Evolutionary conservation across 129 eudicot genomes (phyloP).

Genomic region (Chrysanthemum makinoi): DNA sequence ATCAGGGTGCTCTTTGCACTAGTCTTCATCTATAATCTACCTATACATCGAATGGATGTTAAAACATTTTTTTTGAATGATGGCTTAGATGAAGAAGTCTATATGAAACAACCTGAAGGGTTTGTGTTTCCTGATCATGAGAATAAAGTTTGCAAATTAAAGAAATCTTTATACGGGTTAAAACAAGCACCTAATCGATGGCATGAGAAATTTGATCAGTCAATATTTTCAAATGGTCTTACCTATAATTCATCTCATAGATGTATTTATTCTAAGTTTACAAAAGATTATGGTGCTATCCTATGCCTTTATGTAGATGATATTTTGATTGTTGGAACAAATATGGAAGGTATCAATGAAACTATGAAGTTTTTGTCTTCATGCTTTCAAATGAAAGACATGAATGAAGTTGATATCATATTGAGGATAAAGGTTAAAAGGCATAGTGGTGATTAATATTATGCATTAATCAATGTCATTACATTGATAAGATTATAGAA

Average conservation of each 20-base stretch:
- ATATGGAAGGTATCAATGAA: not conserved
- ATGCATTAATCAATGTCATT: too few species aligned
- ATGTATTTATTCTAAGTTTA: conserved; percentile 3
- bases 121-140: not conserved
- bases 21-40: too few species aligned
- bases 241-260: not conserved
- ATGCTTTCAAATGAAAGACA: not conserved
- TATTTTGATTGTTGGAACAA: not conserved
- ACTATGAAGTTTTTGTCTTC: not conserved
- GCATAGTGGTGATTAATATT: too few species aligned
- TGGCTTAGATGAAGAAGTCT: too few species aligned
- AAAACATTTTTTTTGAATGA: too few species aligned
- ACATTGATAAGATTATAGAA: too few species aligned
- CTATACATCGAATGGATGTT: too few species aligned
- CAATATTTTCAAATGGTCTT: conserved; percentile 1
- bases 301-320: not conserved
- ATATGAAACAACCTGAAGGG: too few species aligned
- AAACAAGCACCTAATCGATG: conserved; percentile 1
- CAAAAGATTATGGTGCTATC: not conserved
- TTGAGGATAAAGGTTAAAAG: too few species aligned
- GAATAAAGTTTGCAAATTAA: not conserved
- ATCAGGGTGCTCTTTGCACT: too few species aligned
- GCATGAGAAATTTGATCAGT: not conserved
- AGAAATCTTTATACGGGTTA: not conserved
- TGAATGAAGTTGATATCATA: not conserved